phyloP scores from a whole-genome alignment of 1,139 yeast species.

The Debaryomyces fabryi region DNA sequence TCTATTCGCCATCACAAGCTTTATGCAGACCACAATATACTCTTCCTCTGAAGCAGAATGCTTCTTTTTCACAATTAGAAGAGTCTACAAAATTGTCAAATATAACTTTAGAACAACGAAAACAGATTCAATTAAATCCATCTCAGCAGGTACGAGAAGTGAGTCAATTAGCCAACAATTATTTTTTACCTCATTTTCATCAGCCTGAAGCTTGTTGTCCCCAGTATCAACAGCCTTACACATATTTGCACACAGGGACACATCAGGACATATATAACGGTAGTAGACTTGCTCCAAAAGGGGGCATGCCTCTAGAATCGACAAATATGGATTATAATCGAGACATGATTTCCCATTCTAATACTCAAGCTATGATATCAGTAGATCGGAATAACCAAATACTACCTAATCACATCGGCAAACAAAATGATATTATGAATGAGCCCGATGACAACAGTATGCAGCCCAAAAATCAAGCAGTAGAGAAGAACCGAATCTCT shows the following conservation, averaged over 20 bases:
- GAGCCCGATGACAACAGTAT: neutral
- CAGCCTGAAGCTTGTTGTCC: neutral
- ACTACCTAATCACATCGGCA: neutral
- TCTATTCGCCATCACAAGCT: neutral
- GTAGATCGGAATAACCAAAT: neutral
- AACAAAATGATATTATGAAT: neutral
- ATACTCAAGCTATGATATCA: neutral
- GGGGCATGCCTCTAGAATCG: neutral
- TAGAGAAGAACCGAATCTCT: neutral
- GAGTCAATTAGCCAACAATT: neutral
- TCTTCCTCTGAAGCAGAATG: neutral
- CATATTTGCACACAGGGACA: neutral
- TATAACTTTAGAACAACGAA: neutral
- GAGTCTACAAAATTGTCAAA: neutral
- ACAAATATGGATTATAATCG: neutral
- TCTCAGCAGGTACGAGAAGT: neutral
- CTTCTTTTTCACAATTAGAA: neutral
- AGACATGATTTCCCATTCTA: neutral
- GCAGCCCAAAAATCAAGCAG: neutral
- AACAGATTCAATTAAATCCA: neutral
- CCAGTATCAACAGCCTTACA: neutral
- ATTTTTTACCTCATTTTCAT: neutral
- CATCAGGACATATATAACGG: neutral
- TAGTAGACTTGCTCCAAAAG: neutral
- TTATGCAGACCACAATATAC: neutral